These are phyloP conservation scores for Ceratocystiopsis minuta DNA, from an alignment of 2,329 filamentous ascomycete species.

Conservation along the genomic window DNA sequence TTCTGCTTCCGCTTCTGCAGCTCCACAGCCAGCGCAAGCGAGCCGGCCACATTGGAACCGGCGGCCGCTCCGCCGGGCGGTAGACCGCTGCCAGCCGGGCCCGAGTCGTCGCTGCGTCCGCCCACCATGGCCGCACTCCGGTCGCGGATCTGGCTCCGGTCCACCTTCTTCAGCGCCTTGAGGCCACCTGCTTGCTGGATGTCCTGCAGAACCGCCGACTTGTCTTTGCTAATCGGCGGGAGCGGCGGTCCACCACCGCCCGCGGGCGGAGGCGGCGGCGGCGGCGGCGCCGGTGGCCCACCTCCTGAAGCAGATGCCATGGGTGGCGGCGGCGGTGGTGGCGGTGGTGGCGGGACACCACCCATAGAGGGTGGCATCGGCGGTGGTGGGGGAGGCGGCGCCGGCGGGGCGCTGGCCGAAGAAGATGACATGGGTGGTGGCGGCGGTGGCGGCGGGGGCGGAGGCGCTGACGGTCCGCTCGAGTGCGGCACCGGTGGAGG, in stretches of 20 bases:
- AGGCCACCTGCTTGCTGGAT: conserved; percentile 56
- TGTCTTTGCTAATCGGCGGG: conserved; percentile 26
- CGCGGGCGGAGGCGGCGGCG: conserved; percentile 21
- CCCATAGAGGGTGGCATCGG: neutral
- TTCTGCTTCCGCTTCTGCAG: conserved; percentile 77
- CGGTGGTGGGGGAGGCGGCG: conserved; percentile 21
- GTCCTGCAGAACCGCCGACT: conserved; percentile 46
- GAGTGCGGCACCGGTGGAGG: neutral
- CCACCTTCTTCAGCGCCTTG: conserved; percentile 56
- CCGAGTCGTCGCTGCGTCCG: conserved; percentile 22
- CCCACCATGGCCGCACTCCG: conserved; percentile 48
- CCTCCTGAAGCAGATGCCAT: conserved; percentile 13
- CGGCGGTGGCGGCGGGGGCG: conserved; percentile 1
- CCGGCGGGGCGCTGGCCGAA: conserved; percentile 11
- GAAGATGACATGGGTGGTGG: neutral
- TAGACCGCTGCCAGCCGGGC: conserved; percentile 29
- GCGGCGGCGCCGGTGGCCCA: conserved; percentile 27
- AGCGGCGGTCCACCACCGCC: conserved; percentile 26
- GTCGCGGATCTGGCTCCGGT: conserved; percentile 50
- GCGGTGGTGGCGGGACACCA: neutral
- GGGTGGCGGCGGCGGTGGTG: conserved; percentile 19
- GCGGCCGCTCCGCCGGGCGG: conserved; percentile 33
- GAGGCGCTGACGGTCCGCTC: neutral
- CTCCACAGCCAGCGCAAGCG: conserved; percentile 63
- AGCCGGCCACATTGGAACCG: conserved; percentile 49